phyloP scores from a whole-genome alignment of 1,284 basidiomycete species.

The Irpex lacteus region DNA sequence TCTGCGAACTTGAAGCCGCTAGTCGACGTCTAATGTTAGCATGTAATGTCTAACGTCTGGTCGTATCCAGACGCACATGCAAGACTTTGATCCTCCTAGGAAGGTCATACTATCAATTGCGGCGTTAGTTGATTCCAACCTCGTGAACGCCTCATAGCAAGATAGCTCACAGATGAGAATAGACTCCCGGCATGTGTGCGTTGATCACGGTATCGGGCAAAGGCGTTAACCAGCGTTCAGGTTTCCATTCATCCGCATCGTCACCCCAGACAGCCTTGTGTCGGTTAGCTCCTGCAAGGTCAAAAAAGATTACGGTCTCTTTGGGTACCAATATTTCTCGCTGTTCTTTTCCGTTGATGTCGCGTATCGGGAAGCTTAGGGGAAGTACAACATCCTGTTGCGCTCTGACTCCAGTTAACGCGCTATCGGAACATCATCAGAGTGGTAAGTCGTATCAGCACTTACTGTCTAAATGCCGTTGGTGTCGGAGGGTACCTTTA shows the following conservation, averaged over 20 bases:
- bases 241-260: slow-evolving; percentile 47
- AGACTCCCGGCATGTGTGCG: slow-evolving; percentile 16
- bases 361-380: slow-evolving; percentile 16
- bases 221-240: slow-evolving; percentile 20
- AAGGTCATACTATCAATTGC: slow-evolving; percentile 26
- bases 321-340: slow-evolving; percentile 36
- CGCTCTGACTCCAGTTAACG: slow-evolving; percentile 11
- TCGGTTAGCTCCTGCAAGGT: slow-evolving; percentile 43
- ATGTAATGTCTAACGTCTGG: background rate
- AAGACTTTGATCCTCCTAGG: slow-evolving; percentile 24
- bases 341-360: slow-evolving; percentile 21
- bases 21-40: background rate
- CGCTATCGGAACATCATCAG: background rate
- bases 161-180: slow-evolving; percentile 14
- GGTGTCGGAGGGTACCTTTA: background rate
- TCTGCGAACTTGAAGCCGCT: slow-evolving; percentile 30
- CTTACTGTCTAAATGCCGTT: slow-evolving; percentile 31
- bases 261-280: slow-evolving; percentile 48
- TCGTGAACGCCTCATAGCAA: background rate
- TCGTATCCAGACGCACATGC: slow-evolving; percentile 23
- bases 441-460: background rate
- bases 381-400: slow-evolving; percentile 17
- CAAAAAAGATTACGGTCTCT: slow-evolving; percentile 43
- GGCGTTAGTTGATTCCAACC: background rate
- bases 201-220: slow-evolving; percentile 9